Conservation (phyloP, 2,329 filamentous ascomycete genomes). For the Microcera coccophila region DNA sequence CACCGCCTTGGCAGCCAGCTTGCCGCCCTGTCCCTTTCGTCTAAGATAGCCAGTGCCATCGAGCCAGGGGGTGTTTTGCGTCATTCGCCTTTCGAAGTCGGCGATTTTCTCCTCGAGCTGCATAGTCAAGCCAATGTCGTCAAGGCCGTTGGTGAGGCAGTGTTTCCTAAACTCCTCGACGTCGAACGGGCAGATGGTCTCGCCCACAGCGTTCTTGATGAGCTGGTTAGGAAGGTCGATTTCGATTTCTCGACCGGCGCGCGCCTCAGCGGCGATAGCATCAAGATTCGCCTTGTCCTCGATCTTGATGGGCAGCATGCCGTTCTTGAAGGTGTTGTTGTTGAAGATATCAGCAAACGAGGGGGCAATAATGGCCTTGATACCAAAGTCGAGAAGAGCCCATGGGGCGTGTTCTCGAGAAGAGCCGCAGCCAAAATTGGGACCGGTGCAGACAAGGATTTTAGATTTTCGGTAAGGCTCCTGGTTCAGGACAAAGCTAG, state of each 20-base stretch:
- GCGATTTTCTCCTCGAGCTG: conserved; percentile 86
- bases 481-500: conserved; percentile 84
- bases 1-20: conserved; percentile 54
- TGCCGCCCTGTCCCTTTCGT: conserved; percentile 52
- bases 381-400: conserved; percentile 95
- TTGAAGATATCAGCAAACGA: conserved; percentile 80
- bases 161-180: conserved; percentile 94
- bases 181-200: conserved; percentile 73
- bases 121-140: conserved; percentile 94
- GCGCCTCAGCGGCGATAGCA: conserved; percentile 70
- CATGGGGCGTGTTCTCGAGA: conserved; percentile 95
- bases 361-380: conserved; percentile 87
- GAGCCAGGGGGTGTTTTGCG: conserved; percentile 80
- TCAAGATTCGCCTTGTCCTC: conserved; percentile 62
- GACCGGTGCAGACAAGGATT: conserved; percentile 85
- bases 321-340: conserved; percentile 99
- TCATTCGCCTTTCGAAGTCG: conserved; percentile 74
- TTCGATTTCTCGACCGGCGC: conserved; percentile 77
- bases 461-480: conserved; percentile 79
- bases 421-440: conserved; percentile 92
- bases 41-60: conserved; percentile 80
- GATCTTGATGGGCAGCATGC: conserved; percentile 87
- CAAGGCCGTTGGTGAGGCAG: conserved; percentile 86
- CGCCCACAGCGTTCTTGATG: conserved; percentile 72
- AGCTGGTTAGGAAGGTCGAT: conserved; percentile 82